phyloP scores from a whole-genome alignment of 1,284 basidiomycete genomes.

The Microbotryum lychnidis-dioicae region DNA sequence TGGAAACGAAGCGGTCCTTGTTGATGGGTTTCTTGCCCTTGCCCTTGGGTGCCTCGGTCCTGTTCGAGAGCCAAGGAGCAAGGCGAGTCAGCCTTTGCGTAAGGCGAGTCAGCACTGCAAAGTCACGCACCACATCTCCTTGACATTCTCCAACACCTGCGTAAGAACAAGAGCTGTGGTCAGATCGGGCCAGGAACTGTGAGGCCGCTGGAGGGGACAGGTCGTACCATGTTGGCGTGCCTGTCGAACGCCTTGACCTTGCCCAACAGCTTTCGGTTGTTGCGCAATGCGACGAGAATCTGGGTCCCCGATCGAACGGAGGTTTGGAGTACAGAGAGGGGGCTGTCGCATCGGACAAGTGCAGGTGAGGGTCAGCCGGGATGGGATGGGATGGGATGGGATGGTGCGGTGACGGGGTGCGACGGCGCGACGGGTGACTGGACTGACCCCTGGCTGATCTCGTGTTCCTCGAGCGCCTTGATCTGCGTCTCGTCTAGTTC shows the following conservation, averaged over 20 bases:
- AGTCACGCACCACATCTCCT: conserved; percentile 56
- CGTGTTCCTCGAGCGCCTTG: conserved; percentile 89
- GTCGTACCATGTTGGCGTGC: conserved; percentile 91
- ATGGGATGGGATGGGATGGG: too few species aligned
- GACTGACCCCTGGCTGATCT: conserved; percentile 65
- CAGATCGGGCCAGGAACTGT: background rate
- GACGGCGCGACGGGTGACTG: too few species aligned
- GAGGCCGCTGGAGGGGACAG: background rate
- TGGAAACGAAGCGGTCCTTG: conserved; percentile 98
- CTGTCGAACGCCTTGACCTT: conserved; percentile 98
- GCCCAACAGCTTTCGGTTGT: conserved; percentile 97
- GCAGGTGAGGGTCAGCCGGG: background rate
- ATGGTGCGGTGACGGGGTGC: background rate
- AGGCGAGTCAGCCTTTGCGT: background rate
- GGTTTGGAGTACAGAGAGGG: conserved; percentile 94
- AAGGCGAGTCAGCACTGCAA: too few species aligned
- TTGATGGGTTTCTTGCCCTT: conserved; percentile 98
- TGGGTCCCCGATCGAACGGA: conserved; percentile 88
- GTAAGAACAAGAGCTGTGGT: background rate
- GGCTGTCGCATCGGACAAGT: conserved; percentile 38
- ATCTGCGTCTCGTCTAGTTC: conserved; percentile 96
- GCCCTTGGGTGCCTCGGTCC: conserved; percentile 96
- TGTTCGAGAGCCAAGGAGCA: conserved; percentile 59
- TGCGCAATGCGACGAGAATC: conserved; percentile 91
- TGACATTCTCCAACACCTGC: conserved; percentile 90